A percentile compares a stretch with the other conserved stretches of the same genome.
Evolutionary conservation across 768 basidiomycete genomes (phyloP).

Genomic region (Trametes cingulata): DNA sequence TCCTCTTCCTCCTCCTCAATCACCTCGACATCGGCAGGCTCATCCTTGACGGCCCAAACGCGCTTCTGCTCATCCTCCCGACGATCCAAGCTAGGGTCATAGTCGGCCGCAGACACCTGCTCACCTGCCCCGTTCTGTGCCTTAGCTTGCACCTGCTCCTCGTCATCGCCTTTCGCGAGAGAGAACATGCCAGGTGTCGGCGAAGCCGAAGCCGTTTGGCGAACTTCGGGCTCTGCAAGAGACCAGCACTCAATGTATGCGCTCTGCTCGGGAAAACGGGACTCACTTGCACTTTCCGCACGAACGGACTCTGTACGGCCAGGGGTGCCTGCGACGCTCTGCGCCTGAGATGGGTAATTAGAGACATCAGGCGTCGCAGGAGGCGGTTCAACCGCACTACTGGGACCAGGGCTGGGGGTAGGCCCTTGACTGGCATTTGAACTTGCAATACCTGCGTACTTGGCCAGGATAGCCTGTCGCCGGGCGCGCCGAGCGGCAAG

Average conservation of each 20-base stretch:
- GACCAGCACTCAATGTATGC: background rate
- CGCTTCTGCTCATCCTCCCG: slow-evolving; percentile 81
- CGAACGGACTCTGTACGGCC: slow-evolving; percentile 18
- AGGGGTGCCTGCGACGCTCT: slow-evolving; percentile 44
- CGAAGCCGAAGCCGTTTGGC: slow-evolving; percentile 57
- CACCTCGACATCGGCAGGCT: slow-evolving; percentile 43
- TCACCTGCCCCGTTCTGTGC: slow-evolving; percentile 51
- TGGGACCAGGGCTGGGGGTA: slow-evolving; percentile 62
- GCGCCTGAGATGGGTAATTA: slow-evolving; percentile 61
- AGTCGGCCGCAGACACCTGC: slow-evolving; percentile 90
- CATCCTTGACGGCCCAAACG: slow-evolving; percentile 46
- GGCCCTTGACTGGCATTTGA: slow-evolving; percentile 38
- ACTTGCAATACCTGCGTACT: slow-evolving; percentile 57
- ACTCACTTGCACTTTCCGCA: slow-evolving; percentile 11
- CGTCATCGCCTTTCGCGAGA: slow-evolving; percentile 65
- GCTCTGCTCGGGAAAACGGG: background rate
- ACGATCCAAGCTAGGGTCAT: slow-evolving; percentile 82
- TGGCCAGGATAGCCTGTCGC: slow-evolving; percentile 79
- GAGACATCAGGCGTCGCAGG: slow-evolving; percentile 56
- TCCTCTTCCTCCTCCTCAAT: slow-evolving; percentile 54
- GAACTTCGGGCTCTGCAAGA: slow-evolving; percentile 39
- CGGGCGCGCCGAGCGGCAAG: slow-evolving; percentile 68
- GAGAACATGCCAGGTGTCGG: slow-evolving; percentile 63
- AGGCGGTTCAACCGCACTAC: slow-evolving; percentile 78
- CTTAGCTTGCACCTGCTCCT: slow-evolving; percentile 49